Evolutionary conservation across 2,329 filamentous ascomycete species (phyloP), one percentile per base, ranked within the genome.

Genomic region (Sarocladium brachiariae): DNA sequence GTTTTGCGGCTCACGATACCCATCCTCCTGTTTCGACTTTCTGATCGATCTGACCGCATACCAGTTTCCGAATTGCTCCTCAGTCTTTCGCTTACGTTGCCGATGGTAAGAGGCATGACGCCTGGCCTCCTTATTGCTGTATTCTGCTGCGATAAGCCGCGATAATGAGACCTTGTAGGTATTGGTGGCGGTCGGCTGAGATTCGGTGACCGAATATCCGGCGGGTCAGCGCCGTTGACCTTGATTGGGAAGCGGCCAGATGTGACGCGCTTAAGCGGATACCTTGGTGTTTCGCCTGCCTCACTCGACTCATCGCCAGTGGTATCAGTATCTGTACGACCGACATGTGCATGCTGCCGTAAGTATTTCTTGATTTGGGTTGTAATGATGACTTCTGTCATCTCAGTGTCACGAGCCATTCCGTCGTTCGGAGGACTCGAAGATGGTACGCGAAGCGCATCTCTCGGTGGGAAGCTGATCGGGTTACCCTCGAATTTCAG

Each of bases 401-500:
- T 76, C 58, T 88, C 84, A 51, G 73, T 80, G 58, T 87, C 84
- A 50, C 65, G 60, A 38, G 73, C 57, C 13, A 71, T 67, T 30
- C 46, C 31, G 33, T 81, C 78, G 56, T 80, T 78, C 2, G 78
- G 73, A 16, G 78, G 77, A 46, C 72, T 81, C 35, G 69, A 69
- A 16, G 75, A 72, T 59, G 77, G 76, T 10, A 80, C 70, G 57
- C 84, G 81, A 23, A 89, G 65, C 13, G 86, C 75, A 56, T 86
- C 83, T 58, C 77, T 81, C 14, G 88, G 85, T 3, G 90, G 90
- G 59, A 92, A 92, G 52, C 77, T 80, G 52, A 96, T 79, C 8
- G 88, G 88, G 59, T 96, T 96, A 41, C 89, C 89, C 52, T 92
- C 87, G 31, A 96, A 81, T 66, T 95, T 96, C 51, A 97, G 75